phyloP scores from a whole-genome alignment of 2,329 filamentous ascomycete species.

The Pezicula rhizophila region DNA sequence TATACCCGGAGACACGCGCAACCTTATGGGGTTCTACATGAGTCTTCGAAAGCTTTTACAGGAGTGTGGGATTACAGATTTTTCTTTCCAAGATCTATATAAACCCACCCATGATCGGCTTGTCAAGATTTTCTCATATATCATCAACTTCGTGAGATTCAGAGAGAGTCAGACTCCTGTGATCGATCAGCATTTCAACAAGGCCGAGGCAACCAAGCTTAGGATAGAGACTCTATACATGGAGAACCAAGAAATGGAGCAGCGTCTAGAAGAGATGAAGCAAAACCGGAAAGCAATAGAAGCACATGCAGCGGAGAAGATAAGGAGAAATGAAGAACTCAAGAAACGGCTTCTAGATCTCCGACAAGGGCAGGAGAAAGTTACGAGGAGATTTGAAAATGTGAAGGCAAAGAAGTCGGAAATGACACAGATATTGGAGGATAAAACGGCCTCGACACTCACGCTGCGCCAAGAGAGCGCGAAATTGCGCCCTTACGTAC shows the following conservation, averaged over 20 bases:
- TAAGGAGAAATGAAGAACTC: slow-evolving; percentile 77
- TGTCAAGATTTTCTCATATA: slow-evolving; percentile 91
- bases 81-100: slow-evolving; percentile 87
- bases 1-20: slow-evolving; percentile 79
- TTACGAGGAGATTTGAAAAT: slow-evolving; percentile 76
- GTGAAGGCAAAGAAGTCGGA: slow-evolving; percentile 75
- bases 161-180: slow-evolving; percentile 84
- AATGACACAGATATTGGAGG: slow-evolving; percentile 65
- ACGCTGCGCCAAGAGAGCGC: slow-evolving; percentile 75
- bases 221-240: slow-evolving; percentile 80
- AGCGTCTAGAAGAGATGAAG: slow-evolving; percentile 72
- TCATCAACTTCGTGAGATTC: slow-evolving; percentile 98
- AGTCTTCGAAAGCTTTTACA: slow-evolving; percentile 72
- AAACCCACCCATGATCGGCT: slow-evolving; percentile 85
- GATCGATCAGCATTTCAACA: slow-evolving; percentile 92
- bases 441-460: slow-evolving; percentile 64
- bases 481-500: slow-evolving; percentile 86
- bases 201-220: slow-evolving; percentile 76
- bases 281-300: slow-evolving; percentile 76
- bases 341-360: slow-evolving; percentile 78
- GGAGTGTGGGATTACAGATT: slow-evolving; percentile 89
- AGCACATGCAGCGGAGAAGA: slow-evolving; percentile 75
- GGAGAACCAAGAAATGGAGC: slow-evolving; percentile 83
- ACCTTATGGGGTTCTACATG: slow-evolving; percentile 93
- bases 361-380: slow-evolving; percentile 73